phyloP scores from a whole-genome alignment of 129 eudicot species.

The Silybum marianum region DNA sequence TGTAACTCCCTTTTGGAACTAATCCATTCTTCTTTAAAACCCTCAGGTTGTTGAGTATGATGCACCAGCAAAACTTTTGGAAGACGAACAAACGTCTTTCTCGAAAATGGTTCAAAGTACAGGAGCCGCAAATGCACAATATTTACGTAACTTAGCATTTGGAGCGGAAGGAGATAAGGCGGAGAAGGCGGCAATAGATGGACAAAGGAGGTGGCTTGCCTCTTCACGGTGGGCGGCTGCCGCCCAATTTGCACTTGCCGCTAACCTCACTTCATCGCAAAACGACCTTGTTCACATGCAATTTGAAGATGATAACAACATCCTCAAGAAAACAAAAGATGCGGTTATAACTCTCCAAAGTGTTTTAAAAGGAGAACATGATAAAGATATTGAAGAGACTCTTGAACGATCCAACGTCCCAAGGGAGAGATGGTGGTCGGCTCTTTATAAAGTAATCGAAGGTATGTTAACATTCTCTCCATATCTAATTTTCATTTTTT shows the following conservation, averaged over 20 bases:
- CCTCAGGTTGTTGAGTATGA: conserved; percentile 81
- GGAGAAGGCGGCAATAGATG: conserved; percentile 45
- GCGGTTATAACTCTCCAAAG: conserved; percentile 76
- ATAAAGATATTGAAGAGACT: conserved; percentile 62
- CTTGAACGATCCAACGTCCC: conserved; percentile 62
- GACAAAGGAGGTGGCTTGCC: conserved; percentile 65
- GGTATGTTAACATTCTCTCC: conserved; percentile 36
- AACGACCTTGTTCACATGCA: conserved; percentile 64
- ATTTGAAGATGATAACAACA: conserved; percentile 43
- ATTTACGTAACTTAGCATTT: conserved; percentile 66
- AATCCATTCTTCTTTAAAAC: not conserved
- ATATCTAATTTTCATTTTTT: not conserved
- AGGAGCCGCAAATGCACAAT: conserved; percentile 88
- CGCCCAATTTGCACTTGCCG: conserved; percentile 73
- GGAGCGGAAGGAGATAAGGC: conserved; percentile 43
- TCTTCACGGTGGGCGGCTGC: conserved; percentile 91
- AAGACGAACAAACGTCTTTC: conserved; percentile 60
- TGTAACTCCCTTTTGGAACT: not conserved
- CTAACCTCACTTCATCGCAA: conserved; percentile 61
- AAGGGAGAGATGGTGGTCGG: conserved; percentile 88
- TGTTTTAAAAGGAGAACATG: conserved; percentile 81
- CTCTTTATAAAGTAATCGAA: conserved; percentile 81
- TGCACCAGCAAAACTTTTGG: conserved; percentile 65
- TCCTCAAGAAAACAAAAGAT: conserved; percentile 73
- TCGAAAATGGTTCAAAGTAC: conserved; percentile 97